Evolutionary conservation across 1,139 yeast species (phyloP).

Genomic region (Spathaspora jeffriesii): DNA sequence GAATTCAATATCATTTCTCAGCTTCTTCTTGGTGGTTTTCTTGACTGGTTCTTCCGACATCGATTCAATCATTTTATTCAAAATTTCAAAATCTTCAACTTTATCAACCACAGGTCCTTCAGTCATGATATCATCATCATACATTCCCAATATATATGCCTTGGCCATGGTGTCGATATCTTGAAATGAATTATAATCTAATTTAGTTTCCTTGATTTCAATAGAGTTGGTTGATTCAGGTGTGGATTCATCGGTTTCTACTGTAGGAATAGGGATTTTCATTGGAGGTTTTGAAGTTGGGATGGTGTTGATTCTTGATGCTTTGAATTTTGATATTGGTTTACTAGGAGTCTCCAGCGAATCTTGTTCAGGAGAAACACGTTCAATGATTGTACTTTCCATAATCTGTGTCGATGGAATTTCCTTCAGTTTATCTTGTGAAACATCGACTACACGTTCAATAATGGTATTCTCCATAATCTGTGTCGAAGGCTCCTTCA

Average conservation of each 20-base stretch:
- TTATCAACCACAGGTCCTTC: slow-evolving; percentile 59
- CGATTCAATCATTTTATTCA: slow-evolving; percentile 50
- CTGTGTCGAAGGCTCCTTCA: too few species aligned
- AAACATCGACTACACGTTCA: neutral
- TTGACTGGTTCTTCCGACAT: slow-evolving; percentile 16
- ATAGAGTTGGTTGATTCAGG: neutral
- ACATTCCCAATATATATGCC: slow-evolving; percentile 60
- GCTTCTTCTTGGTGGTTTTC: slow-evolving; percentile 6
- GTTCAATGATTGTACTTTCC: too few species aligned
- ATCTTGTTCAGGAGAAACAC: neutral
- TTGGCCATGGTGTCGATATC: slow-evolving; percentile 55
- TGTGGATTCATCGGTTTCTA: too few species aligned
- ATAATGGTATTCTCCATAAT: neutral
- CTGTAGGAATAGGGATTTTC: too few species aligned
- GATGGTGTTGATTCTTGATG: slow-evolving; percentile 6
- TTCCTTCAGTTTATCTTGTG: too few species aligned
- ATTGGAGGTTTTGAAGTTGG: slow-evolving; percentile 1
- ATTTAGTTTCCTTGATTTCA: slow-evolving; percentile 22
- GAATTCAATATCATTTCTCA: slow-evolving; percentile 5
- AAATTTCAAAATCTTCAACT: slow-evolving; percentile 53
- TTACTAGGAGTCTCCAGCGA: too few species aligned
- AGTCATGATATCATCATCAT: slow-evolving; percentile 55
- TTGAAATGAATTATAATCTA: slow-evolving; percentile 41
- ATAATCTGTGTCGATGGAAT: too few species aligned
- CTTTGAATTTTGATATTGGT: slow-evolving; percentile 3